phyloP scores from a whole-genome alignment of 2,329 filamentous ascomycete genomes.

The Ustulina deusta region DNA sequence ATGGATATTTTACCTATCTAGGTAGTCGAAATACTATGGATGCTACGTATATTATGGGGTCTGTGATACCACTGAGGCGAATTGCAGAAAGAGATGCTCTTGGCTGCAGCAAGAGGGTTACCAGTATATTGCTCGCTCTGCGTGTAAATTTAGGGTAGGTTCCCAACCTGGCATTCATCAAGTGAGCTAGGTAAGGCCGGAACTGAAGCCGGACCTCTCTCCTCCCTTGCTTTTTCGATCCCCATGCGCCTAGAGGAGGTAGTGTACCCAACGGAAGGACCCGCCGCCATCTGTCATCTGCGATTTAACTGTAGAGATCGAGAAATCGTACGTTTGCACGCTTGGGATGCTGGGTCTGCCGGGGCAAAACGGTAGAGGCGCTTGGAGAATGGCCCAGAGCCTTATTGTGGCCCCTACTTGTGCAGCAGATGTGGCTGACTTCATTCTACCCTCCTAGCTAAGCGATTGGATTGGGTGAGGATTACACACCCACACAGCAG shows the following conservation, averaged over 20 bases:
- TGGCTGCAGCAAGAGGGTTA: conserved; percentile 30
- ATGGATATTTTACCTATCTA: conserved; percentile 12
- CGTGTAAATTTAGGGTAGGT: background rate
- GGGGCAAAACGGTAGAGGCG: background rate
- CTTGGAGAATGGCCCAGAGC: conserved; percentile 24
- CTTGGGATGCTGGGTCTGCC: conserved; percentile 9
- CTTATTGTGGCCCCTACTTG: conserved; percentile 18
- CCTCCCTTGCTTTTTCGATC: conserved; percentile 22
- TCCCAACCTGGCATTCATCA: background rate
- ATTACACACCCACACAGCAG: conserved; percentile 16
- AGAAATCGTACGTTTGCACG: conserved; percentile 23
- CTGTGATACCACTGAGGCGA: background rate
- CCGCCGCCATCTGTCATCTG: conserved; percentile 34
- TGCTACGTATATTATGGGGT: background rate
- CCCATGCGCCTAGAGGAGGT: conserved; percentile 20
- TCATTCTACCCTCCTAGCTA: background rate
- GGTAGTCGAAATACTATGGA: background rate
- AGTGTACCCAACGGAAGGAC: conserved; percentile 22
- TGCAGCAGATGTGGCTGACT: conserved; percentile 31
- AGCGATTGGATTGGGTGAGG: background rate
- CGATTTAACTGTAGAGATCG: conserved; percentile 18
- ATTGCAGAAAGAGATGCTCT: conserved; percentile 17
- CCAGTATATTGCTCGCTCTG: conserved; percentile 3
- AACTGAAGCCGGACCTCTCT: conserved; percentile 17
- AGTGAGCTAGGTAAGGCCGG: background rate